Base-by-base conservation (phyloP, 163 green algal genomes). In the Scenedesmus sp. region DNA sequence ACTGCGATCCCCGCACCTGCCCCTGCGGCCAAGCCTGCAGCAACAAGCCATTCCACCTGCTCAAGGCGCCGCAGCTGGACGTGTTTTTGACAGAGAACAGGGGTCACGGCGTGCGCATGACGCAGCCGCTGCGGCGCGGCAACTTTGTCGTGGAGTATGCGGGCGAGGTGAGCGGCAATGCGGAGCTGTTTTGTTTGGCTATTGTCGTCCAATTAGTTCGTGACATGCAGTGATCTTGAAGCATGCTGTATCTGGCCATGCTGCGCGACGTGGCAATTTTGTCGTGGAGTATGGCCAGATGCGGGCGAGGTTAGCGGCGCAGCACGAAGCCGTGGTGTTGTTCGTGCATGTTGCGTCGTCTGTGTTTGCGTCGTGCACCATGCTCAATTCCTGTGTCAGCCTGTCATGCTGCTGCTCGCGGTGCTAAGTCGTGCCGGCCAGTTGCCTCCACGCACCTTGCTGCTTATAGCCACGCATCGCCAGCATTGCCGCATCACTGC, bases 111-210 rank as follows among this genome's bases (percentile, higher is more conserved):
- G 96, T 99, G 64, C 94, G 96, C 4, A 92, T 96, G 1, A 79
- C 88, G 34, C 88, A 95, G 87, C 81, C 84, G 34, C 94, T 99
- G 26, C 18, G 73, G 0, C 89, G 85, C 34, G 97, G 97, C 46
- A 89, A 82, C 15, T 99, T 99, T 90, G 92, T 99, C 16, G 95
- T 99, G 66, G 98, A 99, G 96, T 99, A 99, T 89, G 94, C 95
- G 56, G 97, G 96, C 60, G 91, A 96, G 92, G 90, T 94, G 82
- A 55, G 86, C 1, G 52, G 76, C 4, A 54, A 9, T 59, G n/a
- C 74, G 6, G 73, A 9, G 16, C n/a, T 56, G 26, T 20, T 54
- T 81, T n/a, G 3, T 82, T n/a, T 82, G n/a, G n/a, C 1, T 15
- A 56, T n/a, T 56, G 74, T 18, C 13, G 74, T 20, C 10, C 18